Base-by-base conservation (phyloP, 768 basidiomycete species). In the Pisolithus tinctorius region DNA sequence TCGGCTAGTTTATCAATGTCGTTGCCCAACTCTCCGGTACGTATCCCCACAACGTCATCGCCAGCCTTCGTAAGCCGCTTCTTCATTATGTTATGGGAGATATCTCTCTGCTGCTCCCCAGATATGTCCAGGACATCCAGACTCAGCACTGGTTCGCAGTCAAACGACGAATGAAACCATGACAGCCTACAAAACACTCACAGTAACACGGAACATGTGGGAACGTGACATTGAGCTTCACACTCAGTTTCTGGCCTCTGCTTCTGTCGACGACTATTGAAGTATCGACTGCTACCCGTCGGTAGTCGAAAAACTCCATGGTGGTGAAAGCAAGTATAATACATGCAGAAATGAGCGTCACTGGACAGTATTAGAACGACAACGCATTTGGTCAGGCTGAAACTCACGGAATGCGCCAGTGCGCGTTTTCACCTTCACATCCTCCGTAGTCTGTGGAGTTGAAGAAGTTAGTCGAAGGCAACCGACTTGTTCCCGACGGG, bases 91-190 rank as follows among this genome's bases (percentile, higher is more conserved):
- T 91, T 92, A 67, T 97, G 94, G 7, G 92, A 80, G 45, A 97
- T 65, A 62, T 97, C 92, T 52, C 86, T 78, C 66, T 97, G 95
- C 27, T 87, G 82, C 74, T 97, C 96, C 26, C 96, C 96, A 52
- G 88, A 91, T 53, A 99, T 96, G 63, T 99, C 96, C 90, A 97
- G 94, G 48, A 98, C 83, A 69, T 99, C 96, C 48, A 98, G 71
- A 65, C 91, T 94, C 49, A 99, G 79, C 44, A 99, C 95, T 99
- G 10, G 55, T 49, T 50, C 29, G 25, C n/a, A 31, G 38, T 34
- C 47, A 1, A 52, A 41, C 27, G 3, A 30, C 38, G 30, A 52
- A 27, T 30, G 16, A 26, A 48, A 52, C 45, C 17, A 38, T 45
- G 11, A 5, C 47, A 17, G 20, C 4, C 30, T 31, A 38, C 2